Evolutionary conservation across 2,329 filamentous ascomycete species (phyloP), one percentile per base, ranked within the genome.

Genomic region (Aspergillus novoparasiticus): DNA sequence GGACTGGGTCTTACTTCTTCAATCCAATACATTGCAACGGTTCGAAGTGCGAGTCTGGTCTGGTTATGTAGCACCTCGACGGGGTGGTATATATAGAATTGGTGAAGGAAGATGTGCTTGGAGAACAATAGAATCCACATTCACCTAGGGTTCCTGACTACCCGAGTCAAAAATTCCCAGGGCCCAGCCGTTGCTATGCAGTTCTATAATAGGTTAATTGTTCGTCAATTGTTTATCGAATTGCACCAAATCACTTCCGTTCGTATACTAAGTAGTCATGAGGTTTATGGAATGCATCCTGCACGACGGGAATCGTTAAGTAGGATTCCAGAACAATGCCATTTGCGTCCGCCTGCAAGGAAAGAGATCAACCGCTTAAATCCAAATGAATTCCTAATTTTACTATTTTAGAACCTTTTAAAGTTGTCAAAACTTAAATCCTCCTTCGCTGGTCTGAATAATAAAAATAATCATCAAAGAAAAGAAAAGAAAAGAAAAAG

Each of bases 401-500:
- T 30, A 26, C 26, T 28, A 8, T 53, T 39, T 21, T 21, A 36
- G 34, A 46, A 23, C n/a, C 43, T 6, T 10, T 21, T 14, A n/a
- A 46, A 6, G 23, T 23, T 46, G n/a, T 14, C n/a, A 46, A 30
- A 50, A 28, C 26, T 30, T 30, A 30, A 50, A 46, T 23, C 21
- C n/a, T 14, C 43, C 10, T 46, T 46, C 43, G n/a, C 9, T 2
- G 1, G 43, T 46, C 10, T 5, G 4, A 23, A 46, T 46, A 46
- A 11, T 23, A 6, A 8, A n/a, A 21, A 46, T 46, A 10, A 10
- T 46, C 9, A 32, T 36, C 26, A n/a, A 41, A n/a, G 16, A n/a
- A 50, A 51, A 45, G 6, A 58, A 26, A 58, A 23, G 6, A 50
- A 34, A 48, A 51, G 51, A 46, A 55, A 30, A 60, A 58, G 43